Base-by-base conservation (phyloP, 805 yeast genomes). In the Saturnispora ahearnii region DNA sequence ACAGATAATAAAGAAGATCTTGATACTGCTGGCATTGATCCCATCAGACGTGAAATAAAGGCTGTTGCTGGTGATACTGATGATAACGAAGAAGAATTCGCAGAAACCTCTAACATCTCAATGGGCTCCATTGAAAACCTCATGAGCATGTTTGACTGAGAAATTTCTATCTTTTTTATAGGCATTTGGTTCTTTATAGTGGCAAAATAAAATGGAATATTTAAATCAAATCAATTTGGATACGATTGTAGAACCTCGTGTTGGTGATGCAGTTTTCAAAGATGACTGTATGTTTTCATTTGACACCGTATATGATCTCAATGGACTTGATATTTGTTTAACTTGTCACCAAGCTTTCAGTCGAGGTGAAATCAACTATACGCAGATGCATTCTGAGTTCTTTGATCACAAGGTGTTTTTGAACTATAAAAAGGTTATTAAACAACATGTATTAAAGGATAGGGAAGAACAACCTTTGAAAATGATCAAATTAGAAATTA, bases 271-370 rank as follows among this genome's bases (percentile, higher is more conserved):
- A 2, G 78, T 90, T 15, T 82, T 79, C 59, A 90, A 87, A 61
- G 97, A 91, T 68, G 96, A 89, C 56, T 90, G 97, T 62, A 84
- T 85, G 69, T 91, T 78, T 66, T 84, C 90, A 48, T 91, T 84
- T 61, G 91, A 82, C 53, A 79, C 87, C 0, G 77, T 87, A 4
- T 67, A 69, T 46, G 77, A 75, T 45, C 55, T 57, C 10, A 48
- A 62, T 6, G 95, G 95, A 0, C 63, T 91, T 15, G 90, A 85
- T 59, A 77, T 90, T 12, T 90, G 96, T 55, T 68, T 93, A 46
- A 57, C 68, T 2, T 83, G 95, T 57, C 87, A 76, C 64, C 85
- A 84, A 49, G 79, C 88, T 5, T 86, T 84, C 45, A 77, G 84
- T 45, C 70, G 80, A 43, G 60, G 58, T 2, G 62, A 56, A 4